Evolutionary conservation across 495 filamentous ascomycete genomes (phyloP), one percentile per base, ranked within the genome.

Genomic region (Penicillium flavigenum): DNA sequence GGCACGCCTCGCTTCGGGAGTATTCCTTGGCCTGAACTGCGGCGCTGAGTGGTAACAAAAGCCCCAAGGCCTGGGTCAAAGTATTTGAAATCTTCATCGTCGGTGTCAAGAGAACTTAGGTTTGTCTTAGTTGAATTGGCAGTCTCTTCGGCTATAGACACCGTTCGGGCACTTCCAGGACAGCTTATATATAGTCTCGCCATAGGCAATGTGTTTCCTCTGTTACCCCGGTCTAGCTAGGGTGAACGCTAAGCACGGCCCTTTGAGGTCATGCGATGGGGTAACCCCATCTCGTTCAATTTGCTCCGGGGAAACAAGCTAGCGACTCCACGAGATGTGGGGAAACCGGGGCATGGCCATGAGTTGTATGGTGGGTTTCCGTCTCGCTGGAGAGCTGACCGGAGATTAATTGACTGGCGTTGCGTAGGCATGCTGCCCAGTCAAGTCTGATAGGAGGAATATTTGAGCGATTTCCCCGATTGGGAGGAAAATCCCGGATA

Each of bases 391-490:
- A 32, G 47, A 59, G 31, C 12, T n/a, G 16, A 27, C 42, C 43
- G 56, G 61, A 62, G 43, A 65, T 63, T 51, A 42, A 46, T 16
- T 31, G 29, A 20, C 26, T 42, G 16, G 11, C 38, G 41, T 60
- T 58, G 42, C 41, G 53, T 43, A n/a, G 19, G 32, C 44, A 47
- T 42, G 48, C 26, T 31, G 11, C 26, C 48, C 20, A 53, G 10
- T 41, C 7, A 14, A 20, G 38, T 62, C 57, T 64, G 68, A 72
- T 76, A 74, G 71, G 73, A 71, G 73, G 69, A 63, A 70, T 60
- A 65, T 66, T 45, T 59, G 47, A 20, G 14, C 22, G 7, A 65
- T 57, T 67, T 59, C 56, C 54, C 72, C 66, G 73, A 71, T 70
- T 73, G 68, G 68, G 59, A 64, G 71, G 72, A 68, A 66, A 76